Evolutionary conservation across 177 flowering plant genomes (phyloP).

Genomic region (Vitis hybrid): DNA sequence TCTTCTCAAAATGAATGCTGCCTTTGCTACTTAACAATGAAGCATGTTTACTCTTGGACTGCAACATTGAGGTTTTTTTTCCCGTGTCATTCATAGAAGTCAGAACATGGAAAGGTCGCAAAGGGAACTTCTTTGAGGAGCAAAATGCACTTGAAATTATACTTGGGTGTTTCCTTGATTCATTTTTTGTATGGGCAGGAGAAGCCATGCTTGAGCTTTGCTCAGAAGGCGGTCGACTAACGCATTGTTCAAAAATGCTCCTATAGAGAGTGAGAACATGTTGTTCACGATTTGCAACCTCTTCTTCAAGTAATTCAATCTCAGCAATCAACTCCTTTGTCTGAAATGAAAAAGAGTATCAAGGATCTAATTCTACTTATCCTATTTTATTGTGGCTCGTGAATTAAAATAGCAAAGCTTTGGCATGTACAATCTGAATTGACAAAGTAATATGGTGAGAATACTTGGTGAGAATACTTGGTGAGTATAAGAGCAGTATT

Average conservation of each 20-base stretch:
- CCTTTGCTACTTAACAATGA: constrained; percentile 32
- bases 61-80: constrained; percentile 38
- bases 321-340: constrained; percentile 76
- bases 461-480: background rate
- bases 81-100: constrained; percentile 42
- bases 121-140: constrained; percentile 74
- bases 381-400: background rate
- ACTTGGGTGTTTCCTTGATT: constrained; percentile 69
- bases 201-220: constrained; percentile 64
- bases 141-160: constrained; percentile 82
- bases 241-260: constrained; percentile 67
- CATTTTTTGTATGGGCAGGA: constrained; percentile 60
- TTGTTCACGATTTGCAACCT: constrained; percentile 83
- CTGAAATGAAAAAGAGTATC: constrained; percentile 27
- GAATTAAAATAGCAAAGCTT: too few relatives aligned
- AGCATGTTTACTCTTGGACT: constrained; percentile 40
- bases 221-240: constrained; percentile 57
- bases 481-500: background rate
- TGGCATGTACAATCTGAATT: background rate
- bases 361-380: background rate
- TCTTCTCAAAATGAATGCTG: constrained; percentile 28
- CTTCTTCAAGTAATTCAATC: constrained; percentile 86
- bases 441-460: background rate
- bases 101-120: constrained; percentile 60
- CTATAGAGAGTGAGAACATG: constrained; percentile 82